phyloP scores from a whole-genome alignment of 805 yeast species.

The Kregervanrija delftensis region DNA sequence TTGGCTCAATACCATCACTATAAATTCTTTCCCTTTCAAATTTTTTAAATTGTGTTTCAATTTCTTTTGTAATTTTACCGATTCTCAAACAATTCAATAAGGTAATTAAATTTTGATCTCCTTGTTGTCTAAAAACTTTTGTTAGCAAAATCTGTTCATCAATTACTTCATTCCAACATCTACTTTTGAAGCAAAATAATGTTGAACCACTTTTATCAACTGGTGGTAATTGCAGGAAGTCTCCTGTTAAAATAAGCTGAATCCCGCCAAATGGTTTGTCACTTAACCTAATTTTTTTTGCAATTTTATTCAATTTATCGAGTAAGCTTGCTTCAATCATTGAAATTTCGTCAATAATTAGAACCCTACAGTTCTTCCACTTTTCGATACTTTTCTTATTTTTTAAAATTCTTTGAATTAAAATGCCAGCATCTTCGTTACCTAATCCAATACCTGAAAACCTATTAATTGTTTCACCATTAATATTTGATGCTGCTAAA shows the following conservation, averaged over 20 bases:
- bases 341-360: constrained; percentile 88
- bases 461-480: constrained; percentile 82
- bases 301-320: constrained; percentile 67
- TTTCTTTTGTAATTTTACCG: constrained; percentile 51
- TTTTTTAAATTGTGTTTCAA: constrained; percentile 40
- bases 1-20: constrained; percentile 77
- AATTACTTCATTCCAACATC: constrained; percentile 60
- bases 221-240: constrained; percentile 94
- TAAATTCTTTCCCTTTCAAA: constrained; percentile 54
- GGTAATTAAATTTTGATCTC: constrained; percentile 67
- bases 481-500: constrained; percentile 88
- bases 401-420: constrained; percentile 43
- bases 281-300: constrained; percentile 42
- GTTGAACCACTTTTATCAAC: constrained; percentile 42
- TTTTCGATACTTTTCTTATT: constrained; percentile 37
- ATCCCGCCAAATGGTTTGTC: constrained; percentile 86
- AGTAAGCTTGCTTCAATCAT: constrained; percentile 83
- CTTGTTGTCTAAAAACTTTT: constrained; percentile 81
- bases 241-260: constrained; percentile 87
- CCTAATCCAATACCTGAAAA: constrained; percentile 87
- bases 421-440: constrained; percentile 35
- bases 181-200: constrained; percentile 68
- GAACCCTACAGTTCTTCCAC: constrained; percentile 65
- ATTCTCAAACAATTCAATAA: constrained; percentile 76
- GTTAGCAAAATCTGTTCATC: constrained; percentile 62